These are phyloP conservation scores for Magnolia kwangsiensis DNA, from an alignment of 164 flowering plant genomes.

Conservation along the genomic window DNA sequence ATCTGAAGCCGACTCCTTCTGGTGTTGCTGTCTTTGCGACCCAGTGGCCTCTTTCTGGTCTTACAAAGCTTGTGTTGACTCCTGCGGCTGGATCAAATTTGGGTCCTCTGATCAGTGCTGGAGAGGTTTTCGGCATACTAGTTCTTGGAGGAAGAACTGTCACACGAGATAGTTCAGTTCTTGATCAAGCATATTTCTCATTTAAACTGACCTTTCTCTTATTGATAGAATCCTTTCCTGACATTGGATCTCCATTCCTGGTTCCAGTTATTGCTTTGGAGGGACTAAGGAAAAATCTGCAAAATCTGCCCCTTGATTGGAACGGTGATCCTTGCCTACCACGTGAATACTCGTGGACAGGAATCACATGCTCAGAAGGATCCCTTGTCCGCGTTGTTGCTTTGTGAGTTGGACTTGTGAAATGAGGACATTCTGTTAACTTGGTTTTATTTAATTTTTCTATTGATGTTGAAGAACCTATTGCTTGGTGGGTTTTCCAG, in stretches of 20 bases:
- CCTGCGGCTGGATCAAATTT: constrained; percentile 48
- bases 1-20: constrained; percentile 40
- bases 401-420: constrained; percentile 50
- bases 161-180: constrained; percentile 69
- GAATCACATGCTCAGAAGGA: constrained; percentile 73
- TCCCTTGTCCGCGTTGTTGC: constrained; percentile 53
- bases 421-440: not conserved
- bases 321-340: constrained; percentile 92
- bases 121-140: constrained; percentile 60
- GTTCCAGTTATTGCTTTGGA: constrained; percentile 63
- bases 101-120: constrained; percentile 82
- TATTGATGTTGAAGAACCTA: not conserved
- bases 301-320: constrained; percentile 74
- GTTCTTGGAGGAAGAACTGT: constrained; percentile 66
- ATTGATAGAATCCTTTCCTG: not conserved
- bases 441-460: not conserved
- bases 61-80: constrained; percentile 52
- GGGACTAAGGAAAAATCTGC: constrained; percentile 37
- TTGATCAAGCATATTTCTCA: not conserved
- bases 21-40: constrained; percentile 71
- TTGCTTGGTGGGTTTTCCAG: constrained; percentile 30
- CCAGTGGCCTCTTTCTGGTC: constrained; percentile 75
- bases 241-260: constrained; percentile 2
- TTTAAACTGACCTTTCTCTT: not conserved
- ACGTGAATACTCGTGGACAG: constrained; percentile 67